Evolutionary conservation across 768 basidiomycete genomes (phyloP).

Genomic region (Tulasnella sp.): DNA sequence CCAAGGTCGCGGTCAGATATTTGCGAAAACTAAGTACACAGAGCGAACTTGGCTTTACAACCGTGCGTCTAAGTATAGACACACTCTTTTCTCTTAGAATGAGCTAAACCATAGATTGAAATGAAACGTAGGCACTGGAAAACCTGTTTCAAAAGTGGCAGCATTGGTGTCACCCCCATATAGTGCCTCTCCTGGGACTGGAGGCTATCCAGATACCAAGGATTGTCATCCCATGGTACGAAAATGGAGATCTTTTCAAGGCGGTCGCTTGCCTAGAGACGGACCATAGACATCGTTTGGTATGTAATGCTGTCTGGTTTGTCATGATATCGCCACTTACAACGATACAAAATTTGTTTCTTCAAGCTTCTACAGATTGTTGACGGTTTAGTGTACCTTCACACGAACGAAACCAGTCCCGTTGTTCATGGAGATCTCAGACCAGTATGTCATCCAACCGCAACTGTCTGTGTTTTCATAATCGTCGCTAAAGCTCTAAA

Average conservation of each 20-base stretch:
- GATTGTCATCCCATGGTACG: slow-evolving; percentile 9
- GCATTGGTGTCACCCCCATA: slow-evolving; percentile 1
- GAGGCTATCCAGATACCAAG: background rate
- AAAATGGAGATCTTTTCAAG: background rate
- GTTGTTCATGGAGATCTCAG: slow-evolving; percentile 3
- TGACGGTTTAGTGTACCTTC: slow-evolving; percentile 4
- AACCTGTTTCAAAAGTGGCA: background rate
- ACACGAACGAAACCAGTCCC: background rate
- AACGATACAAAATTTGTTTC: background rate
- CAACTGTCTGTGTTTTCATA: background rate
- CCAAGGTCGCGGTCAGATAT: no score
- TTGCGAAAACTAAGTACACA: no score
- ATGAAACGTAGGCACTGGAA: background rate
- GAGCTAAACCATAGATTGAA: no score
- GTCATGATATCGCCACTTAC: background rate
- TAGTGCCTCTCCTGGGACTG: background rate
- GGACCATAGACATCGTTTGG: background rate
- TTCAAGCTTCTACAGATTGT: background rate
- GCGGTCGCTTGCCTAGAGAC: background rate
- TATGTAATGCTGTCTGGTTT: background rate
- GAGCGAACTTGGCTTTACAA: no score
- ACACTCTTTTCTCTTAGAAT: no score
- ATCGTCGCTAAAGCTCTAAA: background rate
- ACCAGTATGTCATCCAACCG: background rate
- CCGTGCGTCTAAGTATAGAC: no score